Conservation (phyloP, 805 yeast species). For the Kazachstania kunashirensis region DNA sequence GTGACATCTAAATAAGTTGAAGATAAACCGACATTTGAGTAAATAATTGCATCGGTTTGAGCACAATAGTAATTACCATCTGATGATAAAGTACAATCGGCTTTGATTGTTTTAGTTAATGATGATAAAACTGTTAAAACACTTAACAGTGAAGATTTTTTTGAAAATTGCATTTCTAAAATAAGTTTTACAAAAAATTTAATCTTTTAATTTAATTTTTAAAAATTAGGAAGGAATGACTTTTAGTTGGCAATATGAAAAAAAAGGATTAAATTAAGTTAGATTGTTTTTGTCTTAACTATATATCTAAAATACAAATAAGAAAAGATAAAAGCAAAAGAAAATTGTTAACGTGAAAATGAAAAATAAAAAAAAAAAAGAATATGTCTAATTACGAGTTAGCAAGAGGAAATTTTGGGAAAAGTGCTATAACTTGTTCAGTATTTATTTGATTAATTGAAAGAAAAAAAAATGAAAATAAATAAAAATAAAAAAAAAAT, state of each 20-base stretch:
- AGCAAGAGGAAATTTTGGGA: too few species aligned
- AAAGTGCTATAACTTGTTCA: too few species aligned
- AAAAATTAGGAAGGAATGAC: slow-evolving; percentile 17
- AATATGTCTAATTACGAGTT: too few species aligned
- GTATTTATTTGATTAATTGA: too few species aligned
- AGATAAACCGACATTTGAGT: slow-evolving; percentile 68
- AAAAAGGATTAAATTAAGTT: too few species aligned
- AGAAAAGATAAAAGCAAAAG: too few species aligned
- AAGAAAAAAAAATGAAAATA: too few species aligned
- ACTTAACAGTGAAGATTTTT: slow-evolving; percentile 1
- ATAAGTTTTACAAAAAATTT: background rate
- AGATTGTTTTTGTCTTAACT: too few species aligned
- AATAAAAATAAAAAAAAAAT: too few species aligned
- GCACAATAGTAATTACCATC: slow-evolving; percentile 82
- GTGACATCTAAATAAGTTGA: slow-evolving; percentile 80
- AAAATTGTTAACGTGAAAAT: too few species aligned
- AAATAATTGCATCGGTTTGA: slow-evolving; percentile 54
- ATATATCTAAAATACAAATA: too few species aligned
- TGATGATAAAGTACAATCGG: slow-evolving; percentile 34
- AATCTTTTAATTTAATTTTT: background rate
- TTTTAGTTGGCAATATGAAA: slow-evolving; percentile 2
- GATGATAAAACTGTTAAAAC: slow-evolving; percentile 5
- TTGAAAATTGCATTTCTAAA: slow-evolving; percentile 2
- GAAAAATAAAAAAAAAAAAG: too few species aligned
- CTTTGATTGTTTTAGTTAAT: slow-evolving; percentile 15